Percentiles rank a stretch among this genome's conserved stretches.
These are phyloP conservation scores for Henckelia pumila DNA, from an alignment of 257 asterid species.

Conservation along the genomic window DNA sequence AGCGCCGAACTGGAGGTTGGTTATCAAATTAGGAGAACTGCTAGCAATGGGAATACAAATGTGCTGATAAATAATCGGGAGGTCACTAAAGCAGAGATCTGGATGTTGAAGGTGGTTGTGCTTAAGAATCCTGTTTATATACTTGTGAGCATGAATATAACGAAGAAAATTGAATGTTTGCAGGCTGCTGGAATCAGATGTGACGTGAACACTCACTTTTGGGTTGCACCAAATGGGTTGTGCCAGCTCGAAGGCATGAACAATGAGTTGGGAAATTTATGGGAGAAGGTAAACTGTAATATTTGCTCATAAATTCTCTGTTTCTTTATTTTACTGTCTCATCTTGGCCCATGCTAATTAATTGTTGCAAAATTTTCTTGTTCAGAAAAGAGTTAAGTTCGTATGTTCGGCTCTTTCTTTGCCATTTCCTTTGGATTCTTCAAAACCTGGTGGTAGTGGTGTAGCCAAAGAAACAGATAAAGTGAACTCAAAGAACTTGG, in stretches of 20 bases:
- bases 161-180: slow-evolving; percentile 2
- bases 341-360: background rate
- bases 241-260: slow-evolving; percentile 63
- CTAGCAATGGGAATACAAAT: slow-evolving; percentile 77
- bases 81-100: slow-evolving; percentile 66
- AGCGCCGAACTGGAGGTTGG: slow-evolving; percentile 60
- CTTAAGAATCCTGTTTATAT: slow-evolving; percentile 7
- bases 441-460: slow-evolving; percentile 33
- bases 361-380: background rate
- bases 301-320: slow-evolving; percentile 9
- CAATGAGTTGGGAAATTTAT: slow-evolving; percentile 43
- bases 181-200: slow-evolving; percentile 68
- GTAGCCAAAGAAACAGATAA: slow-evolving; percentile 27
- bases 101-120: slow-evolving; percentile 57
- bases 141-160: background rate
- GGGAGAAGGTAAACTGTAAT: slow-evolving; percentile 52
- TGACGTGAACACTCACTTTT: slow-evolving; percentile 67
- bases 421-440: slow-evolving; percentile 62
- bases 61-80: slow-evolving; percentile 66
- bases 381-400: slow-evolving; percentile 61
- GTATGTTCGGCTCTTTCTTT: slow-evolving; percentile 60
- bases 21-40: slow-evolving; percentile 38
- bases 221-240: slow-evolving; percentile 74
- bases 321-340: slow-evolving; percentile 4
- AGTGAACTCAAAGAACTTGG: slow-evolving; percentile 23